Evolutionary conservation across 1,284 basidiomycete species (phyloP).

Genomic region (Meripilus lineatus): DNA sequence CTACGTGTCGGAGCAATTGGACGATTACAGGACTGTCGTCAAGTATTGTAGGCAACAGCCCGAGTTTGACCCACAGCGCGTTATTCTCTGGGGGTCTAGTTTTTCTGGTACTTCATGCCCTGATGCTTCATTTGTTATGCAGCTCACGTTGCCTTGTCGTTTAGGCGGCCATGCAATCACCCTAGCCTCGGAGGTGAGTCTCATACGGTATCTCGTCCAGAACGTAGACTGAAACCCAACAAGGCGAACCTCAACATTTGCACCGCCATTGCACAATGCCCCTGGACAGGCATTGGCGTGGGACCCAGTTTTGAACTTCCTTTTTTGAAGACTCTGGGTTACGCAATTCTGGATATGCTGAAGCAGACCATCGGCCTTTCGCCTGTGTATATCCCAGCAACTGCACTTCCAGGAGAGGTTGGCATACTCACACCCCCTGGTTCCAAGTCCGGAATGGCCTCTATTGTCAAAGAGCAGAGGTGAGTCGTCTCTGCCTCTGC

Average conservation of each 20-base stretch:
- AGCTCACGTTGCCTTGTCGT: background rate
- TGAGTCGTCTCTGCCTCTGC: background rate
- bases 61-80: conserved; percentile 28
- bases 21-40: conserved; percentile 36
- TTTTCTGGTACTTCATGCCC: conserved; percentile 20
- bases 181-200: conserved; percentile 28
- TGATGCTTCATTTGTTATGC: conserved; percentile 1
- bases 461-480: background rate
- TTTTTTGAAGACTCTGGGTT: conserved; percentile 21
- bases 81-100: conserved; percentile 34
- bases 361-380: conserved; percentile 28
- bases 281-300: conserved; percentile 25
- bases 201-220: background rate
- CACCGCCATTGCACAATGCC: conserved; percentile 32
- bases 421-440: background rate
- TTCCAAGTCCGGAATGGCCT: background rate
- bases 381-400: conserved; percentile 30
- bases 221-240: background rate
- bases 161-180: conserved; percentile 33
- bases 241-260: conserved; percentile 23
- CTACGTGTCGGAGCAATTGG: conserved; percentile 31
- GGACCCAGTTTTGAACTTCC: conserved; percentile 9
- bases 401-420: background rate
- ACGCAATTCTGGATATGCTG: conserved; percentile 24
- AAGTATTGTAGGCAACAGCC: conserved; percentile 29